These are phyloP conservation scores for Saccharum officinarum DNA, from an alignment of 176 grass and related monocot genomes.

Conservation along the genomic window DNA sequence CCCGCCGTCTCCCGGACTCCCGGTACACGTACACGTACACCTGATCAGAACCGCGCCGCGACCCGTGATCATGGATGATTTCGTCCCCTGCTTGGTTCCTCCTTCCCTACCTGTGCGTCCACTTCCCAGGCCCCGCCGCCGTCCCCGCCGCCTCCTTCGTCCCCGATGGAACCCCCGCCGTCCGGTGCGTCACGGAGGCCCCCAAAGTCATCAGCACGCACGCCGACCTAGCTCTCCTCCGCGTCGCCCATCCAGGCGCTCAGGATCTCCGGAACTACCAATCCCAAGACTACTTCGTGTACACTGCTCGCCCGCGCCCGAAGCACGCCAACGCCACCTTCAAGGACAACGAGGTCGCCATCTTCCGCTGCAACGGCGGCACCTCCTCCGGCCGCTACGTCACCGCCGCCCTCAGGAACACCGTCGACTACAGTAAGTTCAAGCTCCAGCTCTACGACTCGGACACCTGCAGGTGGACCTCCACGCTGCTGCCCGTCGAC, in stretches of 20 bases:
- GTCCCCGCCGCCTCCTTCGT: background rate
- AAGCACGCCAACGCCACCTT: background rate
- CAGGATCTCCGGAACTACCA: accelerated
- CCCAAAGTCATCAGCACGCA: background rate
- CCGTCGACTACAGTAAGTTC: no score
- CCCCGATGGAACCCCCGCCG: background rate
- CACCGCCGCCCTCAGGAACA: background rate
- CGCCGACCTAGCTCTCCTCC: slow-evolving; percentile 1
- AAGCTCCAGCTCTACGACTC: no score
- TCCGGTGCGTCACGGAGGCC: background rate
- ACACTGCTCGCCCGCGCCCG: background rate
- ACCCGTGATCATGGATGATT: background rate
- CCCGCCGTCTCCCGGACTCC: no score
- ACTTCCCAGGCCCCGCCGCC: background rate
- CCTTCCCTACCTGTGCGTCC: background rate
- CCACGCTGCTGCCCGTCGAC: no score
- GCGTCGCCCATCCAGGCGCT: background rate
- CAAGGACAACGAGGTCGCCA: background rate
- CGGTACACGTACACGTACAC: no score
- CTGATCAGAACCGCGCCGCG: no score
- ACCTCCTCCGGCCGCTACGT: background rate
- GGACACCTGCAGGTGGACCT: no score
- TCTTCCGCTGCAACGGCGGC: background rate
- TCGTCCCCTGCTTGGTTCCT: background rate
- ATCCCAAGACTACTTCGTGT: background rate